These are phyloP conservation scores for Phalaenopsis equestris DNA, from an alignment of 106 monocot genomes.

Conservation along the genomic window DNA sequence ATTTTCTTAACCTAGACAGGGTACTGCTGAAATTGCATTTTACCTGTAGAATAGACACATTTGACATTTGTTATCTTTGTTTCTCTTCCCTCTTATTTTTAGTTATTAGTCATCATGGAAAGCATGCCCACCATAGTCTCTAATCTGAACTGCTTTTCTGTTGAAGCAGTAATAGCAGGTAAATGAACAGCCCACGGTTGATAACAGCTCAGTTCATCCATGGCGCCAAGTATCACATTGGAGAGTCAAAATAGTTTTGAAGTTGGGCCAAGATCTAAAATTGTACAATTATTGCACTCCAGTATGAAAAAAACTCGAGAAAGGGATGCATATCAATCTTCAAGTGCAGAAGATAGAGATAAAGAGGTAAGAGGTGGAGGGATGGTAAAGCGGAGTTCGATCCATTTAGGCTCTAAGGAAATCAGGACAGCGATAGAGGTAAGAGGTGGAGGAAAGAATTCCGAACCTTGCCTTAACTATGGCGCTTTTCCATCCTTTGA, in stretches of 20 bases:
- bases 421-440: slow-evolving; percentile 38
- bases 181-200: background rate
- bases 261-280: slow-evolving; percentile 12
- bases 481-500: slow-evolving; percentile 81
- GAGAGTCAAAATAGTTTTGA: slow-evolving; percentile 24
- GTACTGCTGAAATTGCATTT: no score
- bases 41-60: no score
- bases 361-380: slow-evolving; percentile 19
- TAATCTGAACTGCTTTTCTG: background rate
- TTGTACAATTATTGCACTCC: slow-evolving; percentile 9
- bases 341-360: slow-evolving; percentile 20
- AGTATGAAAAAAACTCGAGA: slow-evolving; percentile 10
- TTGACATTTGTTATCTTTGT: no score
- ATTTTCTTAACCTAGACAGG: no score
- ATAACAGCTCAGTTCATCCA: slow-evolving; percentile 10
- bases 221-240: slow-evolving; percentile 40
- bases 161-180: background rate
- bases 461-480: slow-evolving; percentile 14
- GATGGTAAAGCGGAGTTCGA: slow-evolving; percentile 52
- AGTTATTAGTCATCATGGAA: background rate
- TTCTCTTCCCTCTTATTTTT: no score
- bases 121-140: background rate
- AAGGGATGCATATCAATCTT: background rate
- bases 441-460: slow-evolving; percentile 30
- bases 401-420: slow-evolving; percentile 85